These are phyloP conservation scores for Penicillium roqueforti DNA, from an alignment of 495 filamentous ascomycete genomes.

Conservation along the genomic window DNA sequence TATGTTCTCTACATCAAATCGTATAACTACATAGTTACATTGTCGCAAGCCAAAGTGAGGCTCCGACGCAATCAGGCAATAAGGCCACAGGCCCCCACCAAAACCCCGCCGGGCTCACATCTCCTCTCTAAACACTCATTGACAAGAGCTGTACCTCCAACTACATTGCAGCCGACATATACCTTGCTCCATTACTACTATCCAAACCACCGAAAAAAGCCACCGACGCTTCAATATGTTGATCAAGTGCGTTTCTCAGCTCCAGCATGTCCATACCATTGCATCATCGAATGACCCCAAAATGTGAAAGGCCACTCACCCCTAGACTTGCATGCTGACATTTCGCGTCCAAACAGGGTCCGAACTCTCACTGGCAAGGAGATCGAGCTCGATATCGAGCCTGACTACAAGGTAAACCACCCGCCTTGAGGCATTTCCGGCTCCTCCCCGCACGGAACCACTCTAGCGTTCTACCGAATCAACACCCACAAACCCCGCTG, in stretches of 20 bases:
- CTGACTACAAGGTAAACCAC: constrained; percentile 75
- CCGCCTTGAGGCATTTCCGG: background rate
- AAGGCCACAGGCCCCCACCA: constrained; percentile 28
- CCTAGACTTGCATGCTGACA: constrained; percentile 15
- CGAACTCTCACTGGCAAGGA: constrained; percentile 97
- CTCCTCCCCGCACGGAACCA: constrained; percentile 2
- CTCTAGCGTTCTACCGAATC: background rate
- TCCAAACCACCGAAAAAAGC: background rate
- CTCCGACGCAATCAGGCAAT: constrained; percentile 25
- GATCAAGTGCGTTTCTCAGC: constrained; percentile 41
- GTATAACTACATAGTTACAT: too few relatives aligned
- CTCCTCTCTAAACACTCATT: constrained; percentile 21
- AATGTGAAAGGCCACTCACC: background rate
- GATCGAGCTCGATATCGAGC: constrained; percentile 96
- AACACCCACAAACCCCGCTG: background rate
- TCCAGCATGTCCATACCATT: constrained; percentile 9
- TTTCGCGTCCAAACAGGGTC: constrained; percentile 56
- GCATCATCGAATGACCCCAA: constrained; percentile 20
- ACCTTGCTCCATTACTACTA: background rate
- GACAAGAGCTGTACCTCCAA: constrained; percentile 2
- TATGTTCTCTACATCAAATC: background rate
- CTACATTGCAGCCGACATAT: background rate
- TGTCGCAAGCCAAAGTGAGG: constrained; percentile 1
- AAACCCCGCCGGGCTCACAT: constrained; percentile 26
- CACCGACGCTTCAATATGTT: constrained; percentile 33